Conservation (phyloP, 192 early-diverging fungal species). For the Coemansia sp. region DNA sequence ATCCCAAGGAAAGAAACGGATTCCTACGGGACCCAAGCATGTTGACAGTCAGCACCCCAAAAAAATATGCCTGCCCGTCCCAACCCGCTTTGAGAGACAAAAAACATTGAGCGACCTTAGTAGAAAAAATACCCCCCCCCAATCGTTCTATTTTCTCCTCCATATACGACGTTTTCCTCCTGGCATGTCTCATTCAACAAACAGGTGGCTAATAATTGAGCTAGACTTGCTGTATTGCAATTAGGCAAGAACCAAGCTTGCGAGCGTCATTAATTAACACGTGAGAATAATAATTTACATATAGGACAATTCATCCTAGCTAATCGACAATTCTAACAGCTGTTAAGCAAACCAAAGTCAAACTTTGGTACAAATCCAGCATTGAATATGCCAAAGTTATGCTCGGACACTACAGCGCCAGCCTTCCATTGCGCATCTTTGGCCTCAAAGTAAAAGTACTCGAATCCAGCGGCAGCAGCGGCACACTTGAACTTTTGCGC, state of each 20-base stretch:
- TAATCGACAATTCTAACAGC: constrained; percentile 14
- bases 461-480: constrained; percentile 16
- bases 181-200: neutral
- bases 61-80: neutral
- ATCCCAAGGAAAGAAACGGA: neutral
- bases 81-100: neutral
- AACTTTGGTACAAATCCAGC: constrained; percentile 33
- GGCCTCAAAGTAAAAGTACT: constrained; percentile 57
- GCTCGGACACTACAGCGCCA: constrained; percentile 21
- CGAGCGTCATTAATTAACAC: neutral
- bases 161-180: neutral
- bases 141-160: no score
- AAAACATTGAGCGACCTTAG: neutral
- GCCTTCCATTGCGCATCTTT: constrained; percentile 54
- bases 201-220: neutral
- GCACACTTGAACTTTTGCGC: constrained; percentile 45
- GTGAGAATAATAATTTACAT: neutral
- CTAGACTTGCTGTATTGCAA: neutral
- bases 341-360: constrained; percentile 25
- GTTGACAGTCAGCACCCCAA: neutral
- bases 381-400: constrained; percentile 50
- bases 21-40: neutral
- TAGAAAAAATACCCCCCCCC: neutral
- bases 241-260: neutral
- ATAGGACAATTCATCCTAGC: neutral